Evolutionary conservation across 2,329 filamentous ascomycete species (phyloP), one percentile per base, ranked within the genome.

Genomic region (Didymellaceae sp.): DNA sequence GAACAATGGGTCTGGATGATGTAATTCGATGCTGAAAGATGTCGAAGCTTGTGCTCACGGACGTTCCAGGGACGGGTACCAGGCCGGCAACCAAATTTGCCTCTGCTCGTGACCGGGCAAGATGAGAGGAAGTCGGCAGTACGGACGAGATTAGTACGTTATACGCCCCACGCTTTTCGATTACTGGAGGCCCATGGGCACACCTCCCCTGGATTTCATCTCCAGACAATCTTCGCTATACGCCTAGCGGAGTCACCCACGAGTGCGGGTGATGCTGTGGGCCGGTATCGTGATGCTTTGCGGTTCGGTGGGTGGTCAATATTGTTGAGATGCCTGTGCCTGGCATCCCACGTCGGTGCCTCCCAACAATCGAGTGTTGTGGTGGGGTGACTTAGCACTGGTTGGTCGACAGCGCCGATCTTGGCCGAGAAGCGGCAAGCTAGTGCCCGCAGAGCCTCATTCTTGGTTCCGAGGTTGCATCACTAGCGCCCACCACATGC

Each of bases 1-100:
- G 51, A 58, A 57, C 35, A 54, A 49, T 51, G 58, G 54, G 57
- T 51, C 55, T 41, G 45, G 37, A 57, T 66, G 59, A 61, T 63
- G 61, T 52, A 62, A 63, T 55, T 26, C 40, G 35, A 46, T 54
- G 47, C 47, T 47, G 50, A 42, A 49, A 55, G 28, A 32, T 41
- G 45, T 49, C 47, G 42, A 41, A 48, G 39, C 41, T 40, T 30
- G 43, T 31, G 44, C 38, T 48, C 50, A 53, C 43, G 50, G 44
- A 47, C 44, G 44, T 22, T 46, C 22, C 30, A 47, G 13, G 33
- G 32, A 40, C 44, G 43, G 26, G 16, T 44, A 18, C 39, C 43
- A 33, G 44, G 44, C 44, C 50, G 44, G 39, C 9, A 40, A 30
- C 30, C 28, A 47, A 47, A 44, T 47, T 53, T 48, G 50, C 44